These are phyloP conservation scores for Plenodomus lindquistii DNA, from an alignment of 2,329 filamentous ascomycete species.

Conservation along the genomic window DNA sequence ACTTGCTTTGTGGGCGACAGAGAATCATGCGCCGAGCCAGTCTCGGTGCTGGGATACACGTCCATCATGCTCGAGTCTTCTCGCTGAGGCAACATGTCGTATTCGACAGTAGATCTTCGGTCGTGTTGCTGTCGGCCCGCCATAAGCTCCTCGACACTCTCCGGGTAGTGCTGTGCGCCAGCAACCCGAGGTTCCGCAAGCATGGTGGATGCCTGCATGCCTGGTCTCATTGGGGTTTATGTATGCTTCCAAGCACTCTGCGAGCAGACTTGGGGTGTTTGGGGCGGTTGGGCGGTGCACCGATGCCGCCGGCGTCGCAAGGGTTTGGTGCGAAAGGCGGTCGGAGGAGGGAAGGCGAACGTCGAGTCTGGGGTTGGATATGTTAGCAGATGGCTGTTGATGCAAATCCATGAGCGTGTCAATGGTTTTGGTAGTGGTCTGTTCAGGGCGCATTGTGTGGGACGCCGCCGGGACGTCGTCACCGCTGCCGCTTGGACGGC, in stretches of 20 bases:
- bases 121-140: conserved; percentile 35
- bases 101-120: conserved; percentile 24
- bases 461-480: conserved; percentile 32
- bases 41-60: conserved; percentile 43
- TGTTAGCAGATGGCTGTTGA: conserved; percentile 29
- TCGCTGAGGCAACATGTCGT: conserved; percentile 34
- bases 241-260: conserved; percentile 19
- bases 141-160: conserved; percentile 29
- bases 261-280: conserved; percentile 22
- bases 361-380: conserved; percentile 20
- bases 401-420: conserved; percentile 19
- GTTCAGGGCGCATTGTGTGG: conserved; percentile 19
- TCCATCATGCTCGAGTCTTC: conserved; percentile 38
- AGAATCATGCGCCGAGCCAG: conserved; percentile 34
- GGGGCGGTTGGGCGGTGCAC: conserved; percentile 30
- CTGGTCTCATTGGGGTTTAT: conserved; percentile 12
- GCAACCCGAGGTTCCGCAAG: conserved; percentile 30
- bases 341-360: conserved; percentile 31
- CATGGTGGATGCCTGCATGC: conserved; percentile 39
- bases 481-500: conserved; percentile 36
- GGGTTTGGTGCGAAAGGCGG: conserved; percentile 35
- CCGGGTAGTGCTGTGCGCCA: conserved; percentile 30
- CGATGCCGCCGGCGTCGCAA: conserved; percentile 48
- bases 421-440: conserved; percentile 23
- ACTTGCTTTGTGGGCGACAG: conserved; percentile 42